Conservation (phyloP, 2,329 filamentous ascomycete species). For the Zymoseptoria passerinii region DNA sequence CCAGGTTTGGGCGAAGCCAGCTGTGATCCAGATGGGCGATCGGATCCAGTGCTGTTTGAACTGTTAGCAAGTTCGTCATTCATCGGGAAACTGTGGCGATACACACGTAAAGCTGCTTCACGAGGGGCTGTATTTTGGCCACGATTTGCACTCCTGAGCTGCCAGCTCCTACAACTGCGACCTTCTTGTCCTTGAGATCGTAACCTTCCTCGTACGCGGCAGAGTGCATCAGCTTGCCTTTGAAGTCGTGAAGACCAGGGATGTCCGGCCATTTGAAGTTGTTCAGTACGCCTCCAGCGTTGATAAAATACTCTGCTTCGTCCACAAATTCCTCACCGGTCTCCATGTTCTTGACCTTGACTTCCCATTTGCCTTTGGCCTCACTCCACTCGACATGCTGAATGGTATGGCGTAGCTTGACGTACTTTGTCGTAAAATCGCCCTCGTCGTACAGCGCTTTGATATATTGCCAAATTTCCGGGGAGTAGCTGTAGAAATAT, state of each 20-base stretch:
- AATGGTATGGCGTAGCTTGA: constrained; percentile 41
- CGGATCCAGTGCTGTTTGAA: constrained; percentile 31
- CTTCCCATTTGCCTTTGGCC: constrained; percentile 32
- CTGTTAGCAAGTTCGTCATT: neutral
- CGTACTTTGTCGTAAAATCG: constrained; percentile 38
- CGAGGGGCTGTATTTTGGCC: constrained; percentile 33
- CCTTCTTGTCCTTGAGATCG: constrained; percentile 31
- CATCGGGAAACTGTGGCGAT: neutral
- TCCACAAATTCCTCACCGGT: constrained; percentile 29
- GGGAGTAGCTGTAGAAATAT: constrained; percentile 40
- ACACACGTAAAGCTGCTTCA: constrained; percentile 28
- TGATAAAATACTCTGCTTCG: constrained; percentile 35
- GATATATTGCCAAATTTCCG: constrained; percentile 44
- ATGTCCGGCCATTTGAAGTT: constrained; percentile 40
- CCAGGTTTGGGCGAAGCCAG: constrained; percentile 41
- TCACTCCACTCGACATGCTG: constrained; percentile 39
- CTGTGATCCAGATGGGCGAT: constrained; percentile 42
- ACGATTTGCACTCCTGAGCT: constrained; percentile 38
- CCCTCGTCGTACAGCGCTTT: constrained; percentile 39
- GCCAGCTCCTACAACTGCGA: constrained; percentile 38
- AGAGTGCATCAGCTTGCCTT: constrained; percentile 38
- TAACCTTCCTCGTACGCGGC: constrained; percentile 37
- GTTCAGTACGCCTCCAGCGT: constrained; percentile 38
- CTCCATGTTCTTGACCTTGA: constrained; percentile 30
- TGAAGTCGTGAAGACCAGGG: constrained; percentile 35